Percentiles rank a stretch among this genome's conserved stretches.
phyloP scores from a whole-genome alignment of 2,329 filamentous ascomycete genomes.

The Blumeria hordei region DNA sequence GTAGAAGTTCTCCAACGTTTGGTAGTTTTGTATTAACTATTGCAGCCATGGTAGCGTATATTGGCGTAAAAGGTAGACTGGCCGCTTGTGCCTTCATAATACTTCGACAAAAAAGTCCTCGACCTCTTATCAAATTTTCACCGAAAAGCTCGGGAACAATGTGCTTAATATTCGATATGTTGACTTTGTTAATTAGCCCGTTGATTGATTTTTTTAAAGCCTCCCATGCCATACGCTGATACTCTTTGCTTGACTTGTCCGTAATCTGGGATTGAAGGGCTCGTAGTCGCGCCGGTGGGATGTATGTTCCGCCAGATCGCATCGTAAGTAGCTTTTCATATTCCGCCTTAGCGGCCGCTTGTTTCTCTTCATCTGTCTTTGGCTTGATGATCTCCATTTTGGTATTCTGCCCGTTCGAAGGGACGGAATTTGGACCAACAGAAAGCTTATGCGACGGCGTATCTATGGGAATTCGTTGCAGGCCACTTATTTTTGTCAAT shows the following conservation, averaged over 20 bases:
- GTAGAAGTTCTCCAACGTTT: conserved; percentile 73
- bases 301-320: conserved; percentile 89
- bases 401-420: not conserved
- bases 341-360: conserved; percentile 71
- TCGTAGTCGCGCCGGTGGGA: conserved; percentile 71
- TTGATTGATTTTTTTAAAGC: conserved; percentile 98
- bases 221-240: conserved; percentile 98
- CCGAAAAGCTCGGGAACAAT: conserved; percentile 91
- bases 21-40: conserved; percentile 96
- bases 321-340: conserved; percentile 81
- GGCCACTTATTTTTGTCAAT: no score
- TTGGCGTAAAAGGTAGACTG: conserved; percentile 83
- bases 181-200: conserved; percentile 97
- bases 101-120: conserved; percentile 79
- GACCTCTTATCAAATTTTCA: conserved; percentile 78
- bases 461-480: no score
- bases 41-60: conserved; percentile 85
- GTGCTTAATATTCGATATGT: conserved; percentile 90
- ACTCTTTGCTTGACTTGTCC: conserved; percentile 88
- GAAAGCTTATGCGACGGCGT: no score
- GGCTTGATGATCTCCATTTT: conserved; percentile 7
- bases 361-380: conserved; percentile 57
- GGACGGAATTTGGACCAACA: no score
- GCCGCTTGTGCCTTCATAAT: conserved; percentile 98
- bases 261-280: conserved; percentile 92